Evolutionary conservation across 306 rosid species (phyloP), one percentile per base, ranked within the genome.

Genomic region (Biancaea sappan): DNA sequence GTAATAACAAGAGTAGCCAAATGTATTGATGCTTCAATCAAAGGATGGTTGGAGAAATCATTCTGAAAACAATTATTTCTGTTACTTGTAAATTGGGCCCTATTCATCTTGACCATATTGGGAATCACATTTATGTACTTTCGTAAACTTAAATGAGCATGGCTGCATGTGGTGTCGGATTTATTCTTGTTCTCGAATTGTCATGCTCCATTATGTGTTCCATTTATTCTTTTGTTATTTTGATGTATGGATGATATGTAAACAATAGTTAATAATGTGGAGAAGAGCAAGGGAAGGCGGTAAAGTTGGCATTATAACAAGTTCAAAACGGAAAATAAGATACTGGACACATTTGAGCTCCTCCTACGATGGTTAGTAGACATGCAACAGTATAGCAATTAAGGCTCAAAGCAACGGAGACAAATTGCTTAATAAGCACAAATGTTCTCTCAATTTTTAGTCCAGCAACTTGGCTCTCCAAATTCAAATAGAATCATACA

Each of bases 61-160:
- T 71, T 72, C 69, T 40, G n/a, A 34, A 34, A 54, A 81, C 43
- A 46, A 13, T 70, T 69, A 66, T 69, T 76, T 83, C 32, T 54
- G 71, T 25, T 53, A 14, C 35, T 46, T 71, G 71, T 29, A 77
- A 79, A 54, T 77, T 59, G 75, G 60, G 48, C 48, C 65, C 53
- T 48, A 80, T 80, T 84, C 82, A 63, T 80, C 72, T 78, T 72
- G 63, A 71, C 61, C 24, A 50, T 75, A 19, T 73, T 78, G 66
- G 76, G 76, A 64, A 83, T 79, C 79, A 53, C 71, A 62, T 73
- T 72, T 34, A 48, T 71, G 44, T 32, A 22, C 26, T 56, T 60
- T 52, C 47, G 5, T 69, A 22, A 50, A 19, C 38, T 31, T 61
- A 25, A 57, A 66, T 75, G 77, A 62, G 61, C 58, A 53, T 73